phyloP scores from a whole-genome alignment of 2,329 filamentous ascomycete genomes.

The Aureobasidium melanogenum region DNA sequence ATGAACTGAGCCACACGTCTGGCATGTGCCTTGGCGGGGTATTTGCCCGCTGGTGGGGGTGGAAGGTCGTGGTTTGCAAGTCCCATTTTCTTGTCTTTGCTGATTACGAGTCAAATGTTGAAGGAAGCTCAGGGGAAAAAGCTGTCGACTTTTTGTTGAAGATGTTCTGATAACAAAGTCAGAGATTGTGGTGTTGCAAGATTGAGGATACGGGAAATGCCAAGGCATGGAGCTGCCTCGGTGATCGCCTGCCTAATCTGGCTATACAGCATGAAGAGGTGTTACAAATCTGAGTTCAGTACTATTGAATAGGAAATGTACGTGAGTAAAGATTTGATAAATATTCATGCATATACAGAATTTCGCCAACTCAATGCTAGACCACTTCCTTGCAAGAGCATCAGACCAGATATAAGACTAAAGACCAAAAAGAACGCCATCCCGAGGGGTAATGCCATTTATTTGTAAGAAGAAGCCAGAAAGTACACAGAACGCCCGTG shows the following conservation, averaged over 20 bases:
- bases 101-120: not conserved
- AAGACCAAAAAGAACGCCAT: not conserved
- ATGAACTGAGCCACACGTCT: slow-evolving; percentile 75
- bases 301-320: not conserved
- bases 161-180: not conserved
- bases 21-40: slow-evolving; percentile 81
- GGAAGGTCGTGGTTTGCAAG: slow-evolving; percentile 28
- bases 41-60: slow-evolving; percentile 41
- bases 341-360: slow-evolving; percentile 7
- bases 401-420: not conserved
- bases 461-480: not conserved
- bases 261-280: not conserved
- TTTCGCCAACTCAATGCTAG: not conserved
- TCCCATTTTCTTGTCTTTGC: not conserved
- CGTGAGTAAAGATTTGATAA: not conserved
- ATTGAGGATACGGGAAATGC: not conserved
- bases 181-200: not conserved
- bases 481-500: slow-evolving; percentile 1
- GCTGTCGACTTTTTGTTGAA: not conserved
- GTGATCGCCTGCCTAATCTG: slow-evolving; percentile 3
- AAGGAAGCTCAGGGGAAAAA: not conserved
- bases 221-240: slow-evolving; percentile 2
- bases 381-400: not conserved
- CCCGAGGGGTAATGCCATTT: not conserved
- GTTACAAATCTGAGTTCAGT: not conserved